phyloP scores from a whole-genome alignment of 352 stramenopile genomes.

The Peronospora belbahrii region DNA sequence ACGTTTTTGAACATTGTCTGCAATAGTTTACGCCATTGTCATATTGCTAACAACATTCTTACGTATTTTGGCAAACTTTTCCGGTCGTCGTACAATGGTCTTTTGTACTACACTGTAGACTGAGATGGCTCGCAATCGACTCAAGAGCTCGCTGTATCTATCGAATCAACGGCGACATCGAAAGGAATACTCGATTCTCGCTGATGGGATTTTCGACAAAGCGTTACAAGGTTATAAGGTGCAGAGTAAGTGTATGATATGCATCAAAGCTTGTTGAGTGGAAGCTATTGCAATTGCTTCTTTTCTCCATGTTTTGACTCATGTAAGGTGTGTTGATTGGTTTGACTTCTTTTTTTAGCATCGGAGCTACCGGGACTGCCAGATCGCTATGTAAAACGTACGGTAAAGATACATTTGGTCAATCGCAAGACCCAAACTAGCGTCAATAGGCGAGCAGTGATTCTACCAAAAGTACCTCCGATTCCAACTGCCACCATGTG shows the following conservation, averaged over 20 bases:
- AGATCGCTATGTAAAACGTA: conserved; percentile 14
- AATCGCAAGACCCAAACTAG: conserved; percentile 21
- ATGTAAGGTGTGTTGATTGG: conserved; percentile 1
- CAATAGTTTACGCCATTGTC: background rate
- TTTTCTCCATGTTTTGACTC: background rate
- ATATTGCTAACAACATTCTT: background rate
- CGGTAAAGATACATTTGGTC: conserved; percentile 21
- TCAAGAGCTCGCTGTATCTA: conserved; percentile 34
- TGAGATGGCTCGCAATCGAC: conserved; percentile 52
- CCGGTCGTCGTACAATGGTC: conserved; percentile 9
- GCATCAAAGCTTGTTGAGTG: background rate
- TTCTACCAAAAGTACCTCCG: conserved; percentile 43
- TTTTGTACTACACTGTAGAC: conserved; percentile 23
- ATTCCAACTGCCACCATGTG: conserved; percentile 65
- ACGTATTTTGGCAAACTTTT: background rate
- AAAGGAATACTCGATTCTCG: conserved; percentile 20
- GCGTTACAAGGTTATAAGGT: conserved; percentile 35
- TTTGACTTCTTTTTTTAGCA: conserved; percentile 18
- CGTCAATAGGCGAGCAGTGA: conserved; percentile 27
- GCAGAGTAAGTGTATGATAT: conserved; percentile 41
- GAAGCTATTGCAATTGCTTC: background rate
- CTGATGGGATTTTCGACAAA: conserved; percentile 21
- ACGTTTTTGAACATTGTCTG: background rate
- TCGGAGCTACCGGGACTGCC: conserved; percentile 31
- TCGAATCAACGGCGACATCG: conserved; percentile 16